Evolutionary conservation across 768 basidiomycete genomes (phyloP).

Genomic region (Amanita polypyramis): DNA sequence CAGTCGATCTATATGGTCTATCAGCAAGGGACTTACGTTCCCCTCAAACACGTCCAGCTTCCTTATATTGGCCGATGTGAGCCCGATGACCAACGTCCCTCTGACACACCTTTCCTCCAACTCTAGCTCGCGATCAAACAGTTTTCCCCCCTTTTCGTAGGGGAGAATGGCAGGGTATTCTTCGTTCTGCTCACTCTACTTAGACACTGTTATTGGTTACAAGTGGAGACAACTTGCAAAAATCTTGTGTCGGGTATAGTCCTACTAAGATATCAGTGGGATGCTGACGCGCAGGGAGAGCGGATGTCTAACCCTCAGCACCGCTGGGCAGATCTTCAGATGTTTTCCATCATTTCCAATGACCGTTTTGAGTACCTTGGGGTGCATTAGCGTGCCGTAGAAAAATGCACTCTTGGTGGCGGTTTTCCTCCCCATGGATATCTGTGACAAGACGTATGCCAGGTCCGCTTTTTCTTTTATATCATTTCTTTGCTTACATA

Average conservation of each 20-base stretch:
- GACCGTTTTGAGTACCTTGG: conserved; percentile 68
- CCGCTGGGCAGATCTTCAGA: conserved; percentile 61
- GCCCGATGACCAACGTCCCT: conserved; percentile 70
- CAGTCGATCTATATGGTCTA: neutral
- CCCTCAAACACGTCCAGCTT: conserved; percentile 80
- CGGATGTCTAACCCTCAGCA: conserved; percentile 47
- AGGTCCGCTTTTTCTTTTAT: neutral
- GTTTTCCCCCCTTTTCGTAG: conserved; percentile 30
- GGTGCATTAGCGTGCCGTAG: conserved; percentile 89
- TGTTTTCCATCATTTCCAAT: conserved; percentile 56
- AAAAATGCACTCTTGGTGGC: conserved; percentile 45
- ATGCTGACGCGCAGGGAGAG: neutral
- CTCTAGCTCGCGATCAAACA: conserved; percentile 40
- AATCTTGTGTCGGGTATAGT: conserved; percentile 75
- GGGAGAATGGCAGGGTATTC: conserved; percentile 85
- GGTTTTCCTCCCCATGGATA: neutral
- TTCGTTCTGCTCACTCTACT: conserved; percentile 27
- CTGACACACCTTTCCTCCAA: conserved; percentile 61
- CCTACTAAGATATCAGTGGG: conserved; percentile 25
- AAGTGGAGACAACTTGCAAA: conserved; percentile 29
- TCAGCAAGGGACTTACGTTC: conserved; percentile 31
- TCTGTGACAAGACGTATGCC: neutral
- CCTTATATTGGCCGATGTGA: conserved; percentile 53
- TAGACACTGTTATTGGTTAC: neutral
- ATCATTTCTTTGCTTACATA: neutral